Base-by-base conservation (phyloP, 2,329 filamentous ascomycete species). In the Diaporthe australafricana region DNA sequence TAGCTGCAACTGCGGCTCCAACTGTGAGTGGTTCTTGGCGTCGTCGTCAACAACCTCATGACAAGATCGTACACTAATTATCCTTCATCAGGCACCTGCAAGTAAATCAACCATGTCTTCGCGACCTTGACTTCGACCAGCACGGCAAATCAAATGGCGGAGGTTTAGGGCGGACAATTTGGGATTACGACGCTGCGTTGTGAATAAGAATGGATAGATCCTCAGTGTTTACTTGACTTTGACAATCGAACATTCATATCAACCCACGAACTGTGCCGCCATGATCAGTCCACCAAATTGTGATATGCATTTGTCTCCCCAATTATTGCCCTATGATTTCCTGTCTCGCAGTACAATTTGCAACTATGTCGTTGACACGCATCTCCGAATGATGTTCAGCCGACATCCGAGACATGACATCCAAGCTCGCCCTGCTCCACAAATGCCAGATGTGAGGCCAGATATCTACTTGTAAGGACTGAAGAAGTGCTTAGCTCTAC, bases 1-100 rank as follows among this genome's bases (percentile, higher is more conserved):
- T 5, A n/a, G 42, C 50, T 73, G 72, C 67, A 65, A 69, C 50
- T 72, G 65, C 50, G 55, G 48, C 17, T 7, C 16, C 35, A 60
- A 42, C 55, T 70, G 50, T 68, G 20, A 68, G 63, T 62, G 0
- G 8, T 9, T 6, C 17, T 17, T 35, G 14, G 1, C 20, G 11
- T 50, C 38, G 17, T 32, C 9, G 22, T 16, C 22, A 1, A 16
- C 35, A 3, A 20, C 32, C 7, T 17, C 2, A 12, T 2, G 14
- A 2, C 53, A 25, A 38, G 20, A 57, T 4, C 8, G 22, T n/a
- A 57, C 14, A 32, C 27, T 32, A 57, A 57, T n/a, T 5, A 16
- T 8, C 7, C 1, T 27, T 16, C 7, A 3, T 8, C 6, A 69
- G 67, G 67, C 67, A 42, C 30, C 17, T 69, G 53, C 53, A 69